Conservation (phyloP, 2,329 filamentous ascomycete species). For the Alternaria burnsii region DNA sequence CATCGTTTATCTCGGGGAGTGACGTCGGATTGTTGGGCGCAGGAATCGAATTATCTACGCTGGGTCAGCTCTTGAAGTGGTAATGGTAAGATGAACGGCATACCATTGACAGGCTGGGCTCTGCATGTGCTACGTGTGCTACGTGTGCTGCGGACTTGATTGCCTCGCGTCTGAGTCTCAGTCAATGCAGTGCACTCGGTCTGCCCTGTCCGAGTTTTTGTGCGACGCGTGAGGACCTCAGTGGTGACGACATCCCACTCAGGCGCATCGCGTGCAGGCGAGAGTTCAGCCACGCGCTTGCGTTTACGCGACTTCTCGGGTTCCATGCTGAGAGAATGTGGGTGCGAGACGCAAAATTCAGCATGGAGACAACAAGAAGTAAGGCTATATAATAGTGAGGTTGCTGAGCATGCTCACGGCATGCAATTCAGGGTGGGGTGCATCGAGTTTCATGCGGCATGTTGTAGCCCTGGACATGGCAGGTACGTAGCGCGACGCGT, state of each 20-base stretch:
- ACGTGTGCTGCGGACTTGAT: background rate
- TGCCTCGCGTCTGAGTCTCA: conserved; percentile 1
- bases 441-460: background rate
- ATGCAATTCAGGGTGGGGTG: background rate
- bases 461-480: background rate
- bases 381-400: too few relatives aligned
- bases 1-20: background rate
- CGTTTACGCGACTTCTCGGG: conserved; percentile 9
- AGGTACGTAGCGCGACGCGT: background rate
- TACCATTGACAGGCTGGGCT: conserved; percentile 1
- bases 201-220: background rate
- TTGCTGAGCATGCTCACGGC: background rate
- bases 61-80: background rate
- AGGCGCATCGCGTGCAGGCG: background rate
- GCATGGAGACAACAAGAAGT: background rate
- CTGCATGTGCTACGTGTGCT: background rate
- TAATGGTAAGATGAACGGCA: background rate
- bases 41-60: background rate
- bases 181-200: background rate
- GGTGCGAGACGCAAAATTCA: background rate
- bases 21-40: background rate
- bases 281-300: background rate
- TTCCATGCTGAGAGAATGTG: background rate
- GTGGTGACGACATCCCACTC: conserved; percentile 6
- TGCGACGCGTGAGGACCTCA: background rate